Conservation (phyloP, 1,284 basidiomycete species). For the Vanrija humicola region DNA sequence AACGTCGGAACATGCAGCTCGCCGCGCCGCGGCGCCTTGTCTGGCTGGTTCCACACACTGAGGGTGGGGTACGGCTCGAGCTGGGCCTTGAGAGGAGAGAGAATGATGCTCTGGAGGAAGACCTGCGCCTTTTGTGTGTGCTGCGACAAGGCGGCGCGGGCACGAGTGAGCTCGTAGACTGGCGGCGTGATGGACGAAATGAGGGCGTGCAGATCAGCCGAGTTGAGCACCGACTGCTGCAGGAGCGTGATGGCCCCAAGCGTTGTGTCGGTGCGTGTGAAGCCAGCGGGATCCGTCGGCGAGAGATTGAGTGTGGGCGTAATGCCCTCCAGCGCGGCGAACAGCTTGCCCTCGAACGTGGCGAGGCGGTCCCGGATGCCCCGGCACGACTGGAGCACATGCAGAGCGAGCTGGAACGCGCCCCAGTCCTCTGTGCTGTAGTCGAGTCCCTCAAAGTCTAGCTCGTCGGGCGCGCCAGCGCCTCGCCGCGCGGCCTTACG, state of each 20-base stretch:
- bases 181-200: constrained; percentile 42
- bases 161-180: constrained; percentile 56
- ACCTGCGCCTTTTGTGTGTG: constrained; percentile 72
- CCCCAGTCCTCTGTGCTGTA: constrained; percentile 83
- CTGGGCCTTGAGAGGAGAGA: constrained; percentile 75
- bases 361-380: constrained; percentile 63
- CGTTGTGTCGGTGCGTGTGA: constrained; percentile 59
- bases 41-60: constrained; percentile 61
- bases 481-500: not conserved
- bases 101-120: constrained; percentile 73
- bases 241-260: constrained; percentile 68
- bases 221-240: constrained; percentile 75
- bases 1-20: constrained; percentile 86
- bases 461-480: constrained; percentile 24
- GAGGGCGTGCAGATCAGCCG: constrained; percentile 65
- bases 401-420: constrained; percentile 74
- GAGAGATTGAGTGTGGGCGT: constrained; percentile 59
- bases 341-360: constrained; percentile 66
- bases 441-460: constrained; percentile 54
- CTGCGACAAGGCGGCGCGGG: constrained; percentile 59
- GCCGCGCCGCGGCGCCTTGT: constrained; percentile 40
- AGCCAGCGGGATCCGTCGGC: constrained; percentile 53
- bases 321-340: constrained; percentile 58
- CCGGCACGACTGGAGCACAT: constrained; percentile 71
- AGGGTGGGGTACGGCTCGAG: constrained; percentile 68